phyloP scores from a whole-genome alignment of 768 basidiomycete genomes.

The Leccinum arenicola region DNA sequence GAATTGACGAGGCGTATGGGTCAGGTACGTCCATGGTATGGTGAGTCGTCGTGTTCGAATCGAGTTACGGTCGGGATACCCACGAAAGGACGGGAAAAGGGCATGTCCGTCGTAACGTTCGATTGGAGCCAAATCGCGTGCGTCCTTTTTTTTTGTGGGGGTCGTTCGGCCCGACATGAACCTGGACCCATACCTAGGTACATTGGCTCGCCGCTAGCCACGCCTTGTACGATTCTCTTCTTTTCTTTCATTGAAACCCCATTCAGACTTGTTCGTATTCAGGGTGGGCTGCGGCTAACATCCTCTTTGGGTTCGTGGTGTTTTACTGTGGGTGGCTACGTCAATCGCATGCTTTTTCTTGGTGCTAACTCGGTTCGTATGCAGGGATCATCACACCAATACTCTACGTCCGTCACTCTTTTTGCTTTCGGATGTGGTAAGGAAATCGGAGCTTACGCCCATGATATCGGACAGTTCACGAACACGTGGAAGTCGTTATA shows the following conservation, averaged over 20 bases:
- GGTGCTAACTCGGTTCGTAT: background rate
- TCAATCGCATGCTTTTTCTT: background rate
- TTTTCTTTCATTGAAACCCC: background rate
- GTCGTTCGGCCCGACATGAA: background rate
- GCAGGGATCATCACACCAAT: slow-evolving; percentile 35
- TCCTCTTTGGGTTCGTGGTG: slow-evolving; percentile 61
- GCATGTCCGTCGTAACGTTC: slow-evolving; percentile 75
- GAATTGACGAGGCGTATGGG: background rate
- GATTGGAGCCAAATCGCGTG: slow-evolving; percentile 72
- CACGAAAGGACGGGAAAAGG: slow-evolving; percentile 22
- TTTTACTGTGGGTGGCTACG: slow-evolving; percentile 45
- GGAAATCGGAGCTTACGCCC: background rate
- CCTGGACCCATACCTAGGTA: slow-evolving; percentile 16
- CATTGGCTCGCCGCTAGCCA: slow-evolving; percentile 54
- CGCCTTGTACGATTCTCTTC: slow-evolving; percentile 46
- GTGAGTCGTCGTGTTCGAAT: slow-evolving; percentile 23
- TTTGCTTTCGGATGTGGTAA: slow-evolving; percentile 32
- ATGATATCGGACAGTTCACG: slow-evolving; percentile 41
- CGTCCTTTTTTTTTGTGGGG: slow-evolving; percentile 18
- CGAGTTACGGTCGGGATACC: background rate
- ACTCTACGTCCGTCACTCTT: slow-evolving; percentile 47
- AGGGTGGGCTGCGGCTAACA: slow-evolving; percentile 79
- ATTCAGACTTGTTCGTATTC: background rate
- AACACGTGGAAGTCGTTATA: slow-evolving; percentile 60
- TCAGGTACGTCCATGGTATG: slow-evolving; percentile 43